Base-by-base conservation (phyloP, 1,284 basidiomycete species). In the Ganoderma lingzhi region DNA sequence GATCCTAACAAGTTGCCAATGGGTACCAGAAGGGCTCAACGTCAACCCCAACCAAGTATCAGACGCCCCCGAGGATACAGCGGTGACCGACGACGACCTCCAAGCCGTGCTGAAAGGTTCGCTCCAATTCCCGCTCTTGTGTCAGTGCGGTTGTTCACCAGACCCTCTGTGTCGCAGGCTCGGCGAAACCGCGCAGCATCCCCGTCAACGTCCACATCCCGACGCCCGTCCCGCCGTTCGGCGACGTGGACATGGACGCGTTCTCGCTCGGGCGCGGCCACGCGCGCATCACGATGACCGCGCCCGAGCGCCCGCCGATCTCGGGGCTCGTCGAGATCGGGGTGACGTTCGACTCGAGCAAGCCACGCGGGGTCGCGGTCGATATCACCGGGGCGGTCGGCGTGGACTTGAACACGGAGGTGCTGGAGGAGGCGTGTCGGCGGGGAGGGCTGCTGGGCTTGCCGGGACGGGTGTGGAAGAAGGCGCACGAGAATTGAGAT, bases 151-250 rank as follows among this genome's bases (percentile, higher is more conserved):
- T n/a, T 14, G 14, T 32, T 44, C 44, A 37, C 32, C 5, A 17
- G 39, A 4, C 23, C 10, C 56, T 30, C 6, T 28, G 53, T 41
- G 39, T 15, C 60, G 3, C 68, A 90, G 88, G 89, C 10, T 84
- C 84, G 0, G 77, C 86, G 60, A 78, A 73, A 8, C 89, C 89
- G 0, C 83, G 80, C 42, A 86, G 85, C 75, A 88, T 92, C 23
- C 90, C 90, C 2, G 88, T 91, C 48, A 90, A 88, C 70, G 80
- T 91, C 17, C 84, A 82, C 70, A 77, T 91, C 51, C 85, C 86
- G 5, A 76, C 82, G 12, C 51, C 70, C 5, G 69, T 59, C 72
- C 37, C 68, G 15, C 64, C 62, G 23, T 41, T 66, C n/a, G 77
- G 56, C 14, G 76, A 64, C 23, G 77, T 56, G 14, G 76, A 86